These are phyloP conservation scores for Botrytis galanthina DNA, from an alignment of 2,329 filamentous ascomycete species.

Conservation along the genomic window DNA sequence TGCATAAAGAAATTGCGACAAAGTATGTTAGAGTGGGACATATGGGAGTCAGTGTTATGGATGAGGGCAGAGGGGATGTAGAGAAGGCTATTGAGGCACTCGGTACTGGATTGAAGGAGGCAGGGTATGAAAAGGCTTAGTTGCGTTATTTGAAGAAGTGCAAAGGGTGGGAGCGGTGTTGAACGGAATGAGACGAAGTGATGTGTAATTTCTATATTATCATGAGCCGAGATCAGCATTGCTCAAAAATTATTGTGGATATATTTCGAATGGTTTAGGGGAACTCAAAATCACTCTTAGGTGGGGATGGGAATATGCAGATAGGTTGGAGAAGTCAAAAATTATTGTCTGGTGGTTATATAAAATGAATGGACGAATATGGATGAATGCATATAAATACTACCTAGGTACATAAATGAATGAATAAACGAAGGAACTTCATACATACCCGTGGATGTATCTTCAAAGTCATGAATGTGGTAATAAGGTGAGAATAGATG, in stretches of 20 bases:
- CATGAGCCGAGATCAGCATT: not conserved
- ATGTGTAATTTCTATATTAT: not conserved
- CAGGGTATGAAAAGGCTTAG: slow-evolving; percentile 55
- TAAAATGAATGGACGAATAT: not conserved
- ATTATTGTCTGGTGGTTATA: not conserved
- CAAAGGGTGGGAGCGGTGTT: not conserved
- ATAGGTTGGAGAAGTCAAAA: not conserved
- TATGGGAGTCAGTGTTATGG: slow-evolving; percentile 83
- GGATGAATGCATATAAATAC: not conserved
- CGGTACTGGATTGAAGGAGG: slow-evolving; percentile 70
- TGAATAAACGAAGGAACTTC: not conserved
- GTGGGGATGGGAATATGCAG: not conserved
- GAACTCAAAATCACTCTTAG: not conserved
- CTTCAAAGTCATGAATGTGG: not conserved
- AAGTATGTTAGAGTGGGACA: slow-evolving; percentile 96
- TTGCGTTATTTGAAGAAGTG: not conserved
- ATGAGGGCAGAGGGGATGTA: slow-evolving; percentile 66
- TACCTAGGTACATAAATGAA: not conserved
- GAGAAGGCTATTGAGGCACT: slow-evolving; percentile 80
- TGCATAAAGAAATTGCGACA: slow-evolving; percentile 92
- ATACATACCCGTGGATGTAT: not conserved
- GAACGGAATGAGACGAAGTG: not conserved
- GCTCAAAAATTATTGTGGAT: not conserved
- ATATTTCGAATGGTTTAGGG: not conserved
- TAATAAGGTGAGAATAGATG: not conserved